These are phyloP conservation scores for Pisolithus marmoratus DNA, from an alignment of 768 basidiomycete genomes.

Conservation along the genomic window DNA sequence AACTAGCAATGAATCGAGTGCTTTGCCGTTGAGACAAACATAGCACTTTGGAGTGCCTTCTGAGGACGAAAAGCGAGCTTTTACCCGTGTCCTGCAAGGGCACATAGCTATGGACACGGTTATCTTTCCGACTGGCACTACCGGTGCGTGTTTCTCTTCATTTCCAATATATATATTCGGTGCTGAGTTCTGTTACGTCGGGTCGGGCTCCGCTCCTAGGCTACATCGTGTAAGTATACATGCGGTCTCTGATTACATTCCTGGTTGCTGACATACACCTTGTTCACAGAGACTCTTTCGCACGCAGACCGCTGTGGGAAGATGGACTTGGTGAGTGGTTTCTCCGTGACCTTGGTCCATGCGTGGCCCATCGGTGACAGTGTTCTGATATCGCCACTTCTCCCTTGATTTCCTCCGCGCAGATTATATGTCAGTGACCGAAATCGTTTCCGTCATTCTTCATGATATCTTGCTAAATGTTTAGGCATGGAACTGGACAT, in stretches of 20 bases:
- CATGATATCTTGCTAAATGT: conserved; percentile 4
- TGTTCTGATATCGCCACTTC: background rate
- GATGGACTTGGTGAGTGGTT: conserved; percentile 69
- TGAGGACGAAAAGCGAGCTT: conserved; percentile 76
- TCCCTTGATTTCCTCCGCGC: background rate
- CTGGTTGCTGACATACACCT: conserved; percentile 1
- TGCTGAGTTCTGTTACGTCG: background rate
- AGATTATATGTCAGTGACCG: conserved; percentile 51
- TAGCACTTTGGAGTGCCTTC: conserved; percentile 88
- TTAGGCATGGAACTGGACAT: conserved; percentile 87
- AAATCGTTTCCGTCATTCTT: background rate
- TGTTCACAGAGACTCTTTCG: conserved; percentile 64
- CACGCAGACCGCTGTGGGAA: conserved; percentile 74
- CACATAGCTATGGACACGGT: conserved; percentile 86
- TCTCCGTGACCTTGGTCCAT: conserved; percentile 2
- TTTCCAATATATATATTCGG: background rate
- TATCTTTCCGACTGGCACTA: conserved; percentile 76
- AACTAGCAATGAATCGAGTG: background rate
- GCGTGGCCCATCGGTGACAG: background rate
- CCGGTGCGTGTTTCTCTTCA: conserved; percentile 40
- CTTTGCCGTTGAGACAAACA: background rate
- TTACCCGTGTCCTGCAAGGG: conserved; percentile 88
- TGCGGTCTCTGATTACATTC: background rate
- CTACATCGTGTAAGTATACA: conserved; percentile 44
- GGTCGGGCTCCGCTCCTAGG: conserved; percentile 28